Evolutionary conservation across 257 asterid species (phyloP), one percentile per base, ranked within the genome.

Genomic region (Scutellaria minor): DNA sequence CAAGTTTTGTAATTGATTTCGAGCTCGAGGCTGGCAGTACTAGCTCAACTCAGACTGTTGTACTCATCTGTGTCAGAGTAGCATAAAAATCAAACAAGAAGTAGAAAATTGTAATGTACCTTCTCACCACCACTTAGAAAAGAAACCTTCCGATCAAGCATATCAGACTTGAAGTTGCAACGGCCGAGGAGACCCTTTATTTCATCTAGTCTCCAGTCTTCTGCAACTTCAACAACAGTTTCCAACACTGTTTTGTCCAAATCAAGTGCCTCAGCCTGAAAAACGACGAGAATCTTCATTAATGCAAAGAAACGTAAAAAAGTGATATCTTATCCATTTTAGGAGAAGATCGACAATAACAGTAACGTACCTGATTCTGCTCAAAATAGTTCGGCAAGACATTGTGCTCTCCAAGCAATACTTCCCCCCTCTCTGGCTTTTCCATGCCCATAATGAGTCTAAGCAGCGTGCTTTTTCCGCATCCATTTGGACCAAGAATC

Each of bases 251-350:
- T 83, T 77, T 95, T 95, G 22, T 84, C 85, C 81, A 92, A 85
- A 82, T 95, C 91, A 75, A 95, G 99, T n/a, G 99, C 99, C 81
- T 95, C 99, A 11, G 99, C 99, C 99, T 95, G 79, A 61, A 70
- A 74, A 52, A 46, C 48, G 22, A 68, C 69, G 74, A 22, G 50
- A 14, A 55, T 45, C 22, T 40, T 65, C 2, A 31, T 1, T 31
- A 31, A 31, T 31, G 37, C 37, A 31, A 31, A 31, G 37, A 31
- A 31, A 31, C 37, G 0, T 31, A 31, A 31, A 31, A 18, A 31
- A 31, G 37, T 31, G 37, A 31, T 4, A 31, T 31, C 37, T 1
- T 31, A 31, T 31, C 37, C 37, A 31, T 31, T 31, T 31, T 31
- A 31, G 5, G 37, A 31, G 37, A 31, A 31, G 4, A 31, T 31